Evolutionary conservation across 2,329 filamentous ascomycete genomes (phyloP).

Genomic region (Sporothrix pallida): DNA sequence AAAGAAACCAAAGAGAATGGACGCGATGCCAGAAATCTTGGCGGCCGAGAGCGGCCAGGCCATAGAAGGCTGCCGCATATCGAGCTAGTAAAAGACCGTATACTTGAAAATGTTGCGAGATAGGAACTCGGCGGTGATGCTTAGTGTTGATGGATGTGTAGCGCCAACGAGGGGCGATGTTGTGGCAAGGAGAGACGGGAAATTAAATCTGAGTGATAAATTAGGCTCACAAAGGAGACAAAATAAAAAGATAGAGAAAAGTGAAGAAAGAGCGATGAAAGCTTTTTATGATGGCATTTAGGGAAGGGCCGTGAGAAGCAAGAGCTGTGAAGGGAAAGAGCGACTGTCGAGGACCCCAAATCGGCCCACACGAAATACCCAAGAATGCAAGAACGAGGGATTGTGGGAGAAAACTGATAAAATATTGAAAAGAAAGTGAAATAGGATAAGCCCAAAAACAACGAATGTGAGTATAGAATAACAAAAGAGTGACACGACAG

Average conservation of each 20-base stretch:
- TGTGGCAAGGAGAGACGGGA: background rate
- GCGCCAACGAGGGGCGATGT: background rate
- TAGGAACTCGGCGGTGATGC: background rate
- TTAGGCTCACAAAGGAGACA: too few species aligned
- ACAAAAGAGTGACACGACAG: conserved; percentile 6
- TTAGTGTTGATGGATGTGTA: background rate
- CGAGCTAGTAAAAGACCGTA: too few species aligned
- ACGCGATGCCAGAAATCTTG: background rate
- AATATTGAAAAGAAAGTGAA: background rate
- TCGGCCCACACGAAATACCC: background rate
- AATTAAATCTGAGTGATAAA: too few species aligned
- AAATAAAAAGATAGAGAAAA: background rate
- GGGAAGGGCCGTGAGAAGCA: background rate
- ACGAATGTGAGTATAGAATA: background rate
- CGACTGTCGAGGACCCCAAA: background rate
- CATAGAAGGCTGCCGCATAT: background rate
- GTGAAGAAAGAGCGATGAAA: background rate
- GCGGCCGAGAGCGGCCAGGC: conserved; percentile 12
- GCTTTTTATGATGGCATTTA: background rate
- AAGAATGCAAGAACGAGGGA: conserved; percentile 1
- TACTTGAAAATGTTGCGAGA: background rate
- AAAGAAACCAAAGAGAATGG: background rate
- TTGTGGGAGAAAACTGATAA: background rate
- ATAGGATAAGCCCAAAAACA: background rate
- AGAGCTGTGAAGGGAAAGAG: conserved; percentile 1